phyloP scores from a whole-genome alignment of 1,284 basidiomycete species.

The Cutaneotrichosporon curvatum region DNA sequence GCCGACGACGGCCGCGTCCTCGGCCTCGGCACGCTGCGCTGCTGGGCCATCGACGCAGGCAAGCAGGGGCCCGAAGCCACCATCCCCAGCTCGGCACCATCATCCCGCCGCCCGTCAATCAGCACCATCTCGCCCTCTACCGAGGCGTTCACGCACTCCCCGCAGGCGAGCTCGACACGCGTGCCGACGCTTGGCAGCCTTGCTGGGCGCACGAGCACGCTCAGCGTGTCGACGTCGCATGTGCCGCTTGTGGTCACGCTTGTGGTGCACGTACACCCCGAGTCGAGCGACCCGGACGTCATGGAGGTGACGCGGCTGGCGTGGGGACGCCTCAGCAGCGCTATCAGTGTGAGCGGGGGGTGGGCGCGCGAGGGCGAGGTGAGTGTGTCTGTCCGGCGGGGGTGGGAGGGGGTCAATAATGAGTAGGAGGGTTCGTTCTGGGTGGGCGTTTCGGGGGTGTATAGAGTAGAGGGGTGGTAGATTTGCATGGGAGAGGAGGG shows the following conservation, averaged over 20 bases:
- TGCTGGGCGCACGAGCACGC: too few relatives aligned
- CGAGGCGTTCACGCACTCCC: conserved; percentile 5
- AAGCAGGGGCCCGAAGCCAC: conserved; percentile 9
- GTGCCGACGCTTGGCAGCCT: conserved; percentile 1
- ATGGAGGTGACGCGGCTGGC: conserved; percentile 48
- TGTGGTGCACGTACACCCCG: conserved; percentile 64
- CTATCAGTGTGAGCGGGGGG: conserved; percentile 14
- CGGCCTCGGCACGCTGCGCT: conserved; percentile 32
- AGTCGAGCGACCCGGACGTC: conserved; percentile 65
- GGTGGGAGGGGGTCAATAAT: conserved; percentile 33
- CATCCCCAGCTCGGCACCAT: conserved; percentile 57
- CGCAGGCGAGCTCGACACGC: neutral
- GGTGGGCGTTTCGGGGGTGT: too few relatives aligned
- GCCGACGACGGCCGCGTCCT: conserved; percentile 36
- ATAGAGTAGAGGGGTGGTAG: too few relatives aligned
- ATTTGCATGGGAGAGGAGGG: too few relatives aligned
- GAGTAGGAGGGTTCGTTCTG: neutral
- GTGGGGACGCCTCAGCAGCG: conserved; percentile 30
- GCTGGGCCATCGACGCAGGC: conserved; percentile 36
- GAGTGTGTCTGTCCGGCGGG: conserved; percentile 31
- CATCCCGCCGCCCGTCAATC: conserved; percentile 63
- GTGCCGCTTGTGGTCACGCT: conserved; percentile 64
- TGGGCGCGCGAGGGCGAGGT: conserved; percentile 33
- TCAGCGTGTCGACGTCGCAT: conserved; percentile 1
- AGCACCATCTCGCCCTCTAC: conserved; percentile 50